Conservation (phyloP, 2,329 filamentous ascomycete species). For the Nemania diffusa region DNA sequence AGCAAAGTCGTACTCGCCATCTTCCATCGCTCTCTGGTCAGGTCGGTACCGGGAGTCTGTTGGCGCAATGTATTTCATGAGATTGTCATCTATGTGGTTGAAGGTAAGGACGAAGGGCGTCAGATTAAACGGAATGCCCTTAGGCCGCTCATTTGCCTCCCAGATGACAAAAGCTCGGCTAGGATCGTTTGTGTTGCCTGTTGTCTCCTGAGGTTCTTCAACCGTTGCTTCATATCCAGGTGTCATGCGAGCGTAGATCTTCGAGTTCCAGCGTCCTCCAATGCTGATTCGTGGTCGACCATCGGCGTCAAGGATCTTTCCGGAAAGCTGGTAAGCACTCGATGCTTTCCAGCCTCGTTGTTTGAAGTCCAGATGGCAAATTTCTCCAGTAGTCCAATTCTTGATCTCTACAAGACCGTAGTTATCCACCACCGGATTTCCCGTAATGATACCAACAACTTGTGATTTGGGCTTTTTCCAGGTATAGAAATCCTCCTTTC, state of each 20-base stretch:
- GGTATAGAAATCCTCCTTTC: slow-evolving; percentile 88
- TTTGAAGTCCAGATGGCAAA: slow-evolving; percentile 92
- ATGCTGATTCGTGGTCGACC: slow-evolving; percentile 89
- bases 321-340: slow-evolving; percentile 87
- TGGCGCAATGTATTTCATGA: slow-evolving; percentile 81
- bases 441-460: slow-evolving; percentile 98
- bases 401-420: slow-evolving; percentile 97
- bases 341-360: slow-evolving; percentile 94
- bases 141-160: slow-evolving; percentile 84
- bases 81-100: slow-evolving; percentile 88
- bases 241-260: slow-evolving; percentile 91
- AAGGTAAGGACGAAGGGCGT: slow-evolving; percentile 96
- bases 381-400: slow-evolving; percentile 95
- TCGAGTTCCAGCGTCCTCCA: slow-evolving; percentile 96
- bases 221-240: slow-evolving; percentile 86
- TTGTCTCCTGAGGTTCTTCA: slow-evolving; percentile 64
- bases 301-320: slow-evolving; percentile 82
- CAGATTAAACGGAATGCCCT: slow-evolving; percentile 93
- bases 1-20: slow-evolving; percentile 94
- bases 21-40: slow-evolving; percentile 98
- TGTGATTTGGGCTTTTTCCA: slow-evolving; percentile 99
- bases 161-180: slow-evolving; percentile 89
- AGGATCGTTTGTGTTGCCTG: slow-evolving; percentile 69
- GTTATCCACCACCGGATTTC: slow-evolving; percentile 96
- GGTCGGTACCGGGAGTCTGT: slow-evolving; percentile 94